Evolutionary conservation across 768 basidiomycete genomes (phyloP).

Genomic region (Xerocomellus amylosporus): DNA sequence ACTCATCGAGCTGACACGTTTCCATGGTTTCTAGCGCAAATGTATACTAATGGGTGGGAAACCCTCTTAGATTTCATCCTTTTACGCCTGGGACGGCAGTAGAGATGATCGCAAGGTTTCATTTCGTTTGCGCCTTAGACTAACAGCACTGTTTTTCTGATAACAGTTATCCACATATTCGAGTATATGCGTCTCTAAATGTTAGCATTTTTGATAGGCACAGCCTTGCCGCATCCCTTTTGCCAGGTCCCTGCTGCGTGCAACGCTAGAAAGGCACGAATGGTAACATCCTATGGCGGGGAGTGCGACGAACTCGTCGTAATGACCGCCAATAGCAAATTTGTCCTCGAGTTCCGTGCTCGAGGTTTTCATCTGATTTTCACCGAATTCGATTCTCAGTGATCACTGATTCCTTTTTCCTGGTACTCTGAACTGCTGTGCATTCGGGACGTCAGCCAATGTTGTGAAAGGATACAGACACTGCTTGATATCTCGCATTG

Average conservation of each 20-base stretch:
- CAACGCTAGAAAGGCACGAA: not conserved
- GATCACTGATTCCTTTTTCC: not conserved
- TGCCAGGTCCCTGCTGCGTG: not conserved
- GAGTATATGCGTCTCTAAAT: slow-evolving; percentile 11
- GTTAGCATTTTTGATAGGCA: slow-evolving; percentile 17
- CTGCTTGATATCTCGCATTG: not conserved
- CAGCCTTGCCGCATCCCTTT: not conserved
- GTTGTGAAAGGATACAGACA: not conserved
- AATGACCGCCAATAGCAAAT: not conserved
- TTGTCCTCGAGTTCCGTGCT: not conserved
- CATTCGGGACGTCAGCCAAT: not conserved
- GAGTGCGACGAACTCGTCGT: not conserved
- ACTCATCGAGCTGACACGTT: slow-evolving; percentile 3
- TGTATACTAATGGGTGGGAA: not conserved
- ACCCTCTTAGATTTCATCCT: too few relatives aligned
- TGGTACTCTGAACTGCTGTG: not conserved
- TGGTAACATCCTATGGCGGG: not conserved
- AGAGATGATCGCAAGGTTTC: not conserved
- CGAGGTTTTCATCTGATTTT: not conserved
- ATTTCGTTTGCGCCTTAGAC: too few relatives aligned
- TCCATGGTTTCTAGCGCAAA: slow-evolving; percentile 2
- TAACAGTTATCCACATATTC: slow-evolving; percentile 16
- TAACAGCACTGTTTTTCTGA: not conserved
- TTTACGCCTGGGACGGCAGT: not conserved
- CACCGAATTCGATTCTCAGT: not conserved